These are phyloP conservation scores for Suhomyces canberraensis DNA, from an alignment of 805 yeast species.

Conservation along the genomic window DNA sequence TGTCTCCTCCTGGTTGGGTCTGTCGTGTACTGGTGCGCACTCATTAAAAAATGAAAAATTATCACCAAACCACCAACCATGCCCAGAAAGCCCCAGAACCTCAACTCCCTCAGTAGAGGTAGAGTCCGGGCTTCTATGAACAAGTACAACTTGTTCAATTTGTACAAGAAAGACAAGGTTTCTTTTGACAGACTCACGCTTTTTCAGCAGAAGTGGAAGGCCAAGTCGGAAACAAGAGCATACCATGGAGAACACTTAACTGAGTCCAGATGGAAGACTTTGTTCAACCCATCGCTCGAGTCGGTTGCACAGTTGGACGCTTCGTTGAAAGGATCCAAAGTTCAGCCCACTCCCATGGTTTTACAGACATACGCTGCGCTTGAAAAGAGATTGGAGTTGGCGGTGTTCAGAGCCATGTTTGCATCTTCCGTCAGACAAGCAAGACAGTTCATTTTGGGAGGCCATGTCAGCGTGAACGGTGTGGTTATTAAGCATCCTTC, in stretches of 20 bases:
- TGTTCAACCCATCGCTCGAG: slow-evolving; percentile 67
- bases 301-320: slow-evolving; percentile 90
- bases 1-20: too few relatives aligned
- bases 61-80: too few relatives aligned
- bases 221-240: slow-evolving; percentile 88
- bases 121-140: slow-evolving; percentile 87
- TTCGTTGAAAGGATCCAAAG: slow-evolving; percentile 57
- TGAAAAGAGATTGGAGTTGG: slow-evolving; percentile 87
- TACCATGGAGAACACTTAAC: slow-evolving; percentile 94
- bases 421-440: slow-evolving; percentile 95
- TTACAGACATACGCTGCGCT: slow-evolving; percentile 85
- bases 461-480: slow-evolving; percentile 85
- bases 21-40: too few relatives aligned
- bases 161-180: slow-evolving; percentile 67
- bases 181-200: slow-evolving; percentile 61
- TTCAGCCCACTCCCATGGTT: slow-evolving; percentile 71
- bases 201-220: slow-evolving; percentile 87
- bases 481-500: slow-evolving; percentile 74
- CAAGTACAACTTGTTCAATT: slow-evolving; percentile 85
- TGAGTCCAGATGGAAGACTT: slow-evolving; percentile 74
- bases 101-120: slow-evolving; percentile 61
- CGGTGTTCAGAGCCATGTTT: slow-evolving; percentile 87
- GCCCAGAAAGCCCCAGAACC: slow-evolving; percentile 60
- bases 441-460: slow-evolving; percentile 76
- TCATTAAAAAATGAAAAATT: too few relatives aligned